These are phyloP conservation scores for barley (Hordeum vulgare) DNA, from an alignment of 176 grass and related monocot genomes.

Conservation along the genomic window DNA sequence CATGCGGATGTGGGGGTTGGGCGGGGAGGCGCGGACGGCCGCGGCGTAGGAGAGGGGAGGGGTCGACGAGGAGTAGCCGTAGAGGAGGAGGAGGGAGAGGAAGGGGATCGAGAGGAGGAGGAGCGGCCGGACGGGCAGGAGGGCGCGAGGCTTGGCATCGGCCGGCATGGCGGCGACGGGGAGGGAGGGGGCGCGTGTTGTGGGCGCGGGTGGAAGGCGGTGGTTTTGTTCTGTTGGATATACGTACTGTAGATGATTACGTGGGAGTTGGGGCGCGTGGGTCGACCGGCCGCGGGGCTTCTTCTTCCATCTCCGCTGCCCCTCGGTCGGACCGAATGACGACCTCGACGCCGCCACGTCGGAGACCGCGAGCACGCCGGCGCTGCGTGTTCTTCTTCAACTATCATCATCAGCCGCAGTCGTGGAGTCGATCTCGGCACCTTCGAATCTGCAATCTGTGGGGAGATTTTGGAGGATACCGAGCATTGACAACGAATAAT, in stretches of 20 bases:
- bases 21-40: conserved; percentile 5
- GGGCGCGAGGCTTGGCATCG: conserved; percentile 16
- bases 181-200: not conserved
- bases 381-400: too few relatives aligned
- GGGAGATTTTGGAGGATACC: too few relatives aligned
- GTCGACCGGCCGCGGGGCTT: too few relatives aligned
- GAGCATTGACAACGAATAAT: too few relatives aligned
- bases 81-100: conserved; percentile 36
- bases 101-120: conserved; percentile 30
- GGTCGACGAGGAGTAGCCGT: not conserved
- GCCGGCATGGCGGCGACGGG: conserved; percentile 27
- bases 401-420: too few relatives aligned
- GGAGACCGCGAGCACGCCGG: too few relatives aligned
- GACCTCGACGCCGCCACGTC: too few relatives aligned
- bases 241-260: not conserved
- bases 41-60: not conserved
- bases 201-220: not conserved
- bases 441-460: too few relatives aligned
- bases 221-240: conserved; percentile 1
- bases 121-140: conserved; percentile 11
- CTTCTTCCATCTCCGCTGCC: too few relatives aligned
- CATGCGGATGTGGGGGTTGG: conserved; percentile 67
- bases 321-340: too few relatives aligned
- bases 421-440: too few relatives aligned
- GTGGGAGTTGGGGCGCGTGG: not conserved